Evolutionary conservation across 78 protist species (phyloP), one percentile per base, ranked within the genome.

Genomic region (Paratrimastix pyriformis): DNA sequence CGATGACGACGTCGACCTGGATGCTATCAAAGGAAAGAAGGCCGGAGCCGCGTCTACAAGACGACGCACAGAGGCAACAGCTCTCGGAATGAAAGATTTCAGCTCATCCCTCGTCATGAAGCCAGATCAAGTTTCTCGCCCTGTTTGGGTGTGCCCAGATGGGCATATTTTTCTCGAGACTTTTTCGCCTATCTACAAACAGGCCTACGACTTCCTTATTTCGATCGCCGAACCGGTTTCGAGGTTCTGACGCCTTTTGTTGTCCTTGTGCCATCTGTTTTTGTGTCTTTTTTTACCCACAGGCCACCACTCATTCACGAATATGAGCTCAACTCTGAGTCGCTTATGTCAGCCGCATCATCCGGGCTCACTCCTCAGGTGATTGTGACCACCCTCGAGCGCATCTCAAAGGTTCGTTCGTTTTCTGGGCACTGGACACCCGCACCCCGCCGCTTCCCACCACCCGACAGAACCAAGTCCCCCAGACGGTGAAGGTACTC

Each of bases 191-290:
- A 39, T 84, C 29, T 96, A 93, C 76, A 43, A 68, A 72, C 62
- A 76, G 44, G 98, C 98, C 4, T 74, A 62, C 21, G 98, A 94
- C 30, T 93, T 95, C 44, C 83, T 95, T n/a, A 84, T 95, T 18
- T 91, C 98, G 38, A 89, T 95, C 43, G 82, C 97, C 9, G 95
- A 92, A 80, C 98, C 95, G 40, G 90, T 85, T 26, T 81, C 76
- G 71, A 66, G 76, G 70, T 46, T 62, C 42, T 3, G 38, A 40
- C 33, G 46, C 26, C 64, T 5, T 57, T 7, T 9, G 57, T 65
- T 13, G 29, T 8, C 33, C 40, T 13, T 5, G 8, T 15, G 71
- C 50, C 75, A 3, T 7, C 60, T 18, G 11, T 13, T n/a, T 44
- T 6, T 43, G n/a, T 7, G n/a, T 43, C 13, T 38, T 66, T 35